Conservation (phyloP, 2,329 filamentous ascomycete species). For the Ascochyta lentis region DNA sequence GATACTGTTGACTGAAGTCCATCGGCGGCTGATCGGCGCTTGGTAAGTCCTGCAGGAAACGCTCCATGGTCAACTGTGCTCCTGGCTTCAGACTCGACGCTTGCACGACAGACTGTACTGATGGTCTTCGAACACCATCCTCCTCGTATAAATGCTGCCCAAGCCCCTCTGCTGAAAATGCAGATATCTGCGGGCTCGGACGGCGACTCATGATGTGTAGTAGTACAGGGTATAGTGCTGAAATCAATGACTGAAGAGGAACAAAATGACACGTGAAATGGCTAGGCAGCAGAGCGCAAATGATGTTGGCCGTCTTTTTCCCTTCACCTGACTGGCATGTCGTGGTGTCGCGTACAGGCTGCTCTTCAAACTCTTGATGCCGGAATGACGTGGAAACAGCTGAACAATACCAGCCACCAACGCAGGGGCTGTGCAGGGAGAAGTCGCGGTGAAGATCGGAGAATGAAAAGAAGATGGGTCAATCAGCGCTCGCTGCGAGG, state of each 20-base stretch:
- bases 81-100: constrained; percentile 46
- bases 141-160: constrained; percentile 13
- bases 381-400: constrained; percentile 10
- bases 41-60: constrained; percentile 52
- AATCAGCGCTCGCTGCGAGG: constrained; percentile 32
- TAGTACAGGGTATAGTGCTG: constrained; percentile 42
- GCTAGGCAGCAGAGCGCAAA: constrained; percentile 9
- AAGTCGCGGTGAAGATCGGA: constrained; percentile 17
- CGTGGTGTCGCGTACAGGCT: constrained; percentile 9
- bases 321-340: constrained; percentile 13
- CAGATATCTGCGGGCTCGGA: constrained; percentile 16
- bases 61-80: constrained; percentile 52
- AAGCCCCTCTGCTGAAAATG: constrained; percentile 17
- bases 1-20: constrained; percentile 48
- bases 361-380: constrained; percentile 3
- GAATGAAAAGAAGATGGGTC: constrained; percentile 7
- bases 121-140: constrained; percentile 25
- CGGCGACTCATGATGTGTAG: constrained; percentile 24
- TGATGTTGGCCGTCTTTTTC: neutral
- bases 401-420: constrained; percentile 7
- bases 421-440: constrained; percentile 14
- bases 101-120: constrained; percentile 18
- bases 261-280: neutral
- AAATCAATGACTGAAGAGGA: constrained; percentile 4
- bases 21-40: constrained; percentile 49